A percentile compares a stretch with the other conserved stretches of the same genome.
Evolutionary conservation across 164 flowering plant species (phyloP).

Genomic region (Aristolochia fimbriata): DNA sequence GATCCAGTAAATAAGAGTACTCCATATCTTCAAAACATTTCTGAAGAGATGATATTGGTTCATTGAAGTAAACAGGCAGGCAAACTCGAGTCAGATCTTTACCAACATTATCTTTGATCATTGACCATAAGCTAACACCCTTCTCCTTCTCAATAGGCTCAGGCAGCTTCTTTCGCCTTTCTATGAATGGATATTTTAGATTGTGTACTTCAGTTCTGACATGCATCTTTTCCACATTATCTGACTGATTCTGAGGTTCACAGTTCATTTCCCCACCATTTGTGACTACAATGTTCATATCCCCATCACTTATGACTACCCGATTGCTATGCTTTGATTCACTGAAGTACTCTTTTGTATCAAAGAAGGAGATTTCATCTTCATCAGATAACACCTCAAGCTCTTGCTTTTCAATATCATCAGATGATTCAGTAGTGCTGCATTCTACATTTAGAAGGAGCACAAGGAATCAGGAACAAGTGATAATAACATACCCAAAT

Average conservation of each 20-base stretch:
- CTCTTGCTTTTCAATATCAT: conserved; percentile 82
- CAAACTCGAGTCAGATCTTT: conserved; percentile 86
- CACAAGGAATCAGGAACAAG: no score
- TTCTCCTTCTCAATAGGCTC: conserved; percentile 85
- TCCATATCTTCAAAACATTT: conserved; percentile 91
- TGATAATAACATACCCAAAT: no score
- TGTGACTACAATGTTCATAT: conserved; percentile 6
- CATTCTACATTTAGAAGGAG: conserved; percentile 33
- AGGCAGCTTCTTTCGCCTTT: conserved; percentile 68
- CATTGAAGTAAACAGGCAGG: conserved; percentile 93
- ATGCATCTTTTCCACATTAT: conserved; percentile 16
- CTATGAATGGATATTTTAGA: conserved; percentile 24
- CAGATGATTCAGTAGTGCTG: conserved; percentile 86
- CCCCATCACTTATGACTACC: conserved; percentile 7
- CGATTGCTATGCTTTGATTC: conserved; percentile 27
- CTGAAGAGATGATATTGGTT: conserved; percentile 89
- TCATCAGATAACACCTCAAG: conserved; percentile 74
- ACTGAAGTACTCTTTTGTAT: conserved; percentile 52
- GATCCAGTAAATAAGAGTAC: conserved; percentile 76
- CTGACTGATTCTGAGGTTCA: conserved; percentile 14
- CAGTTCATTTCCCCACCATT: conserved; percentile 11
- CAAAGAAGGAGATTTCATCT: conserved; percentile 57
- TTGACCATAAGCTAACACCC: conserved; percentile 88
- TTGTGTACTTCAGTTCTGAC: conserved; percentile 11
- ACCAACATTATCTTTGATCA: conserved; percentile 93